These are phyloP conservation scores for Drosera capensis DNA, from an alignment of 148 eudicot species.

Conservation along the genomic window DNA sequence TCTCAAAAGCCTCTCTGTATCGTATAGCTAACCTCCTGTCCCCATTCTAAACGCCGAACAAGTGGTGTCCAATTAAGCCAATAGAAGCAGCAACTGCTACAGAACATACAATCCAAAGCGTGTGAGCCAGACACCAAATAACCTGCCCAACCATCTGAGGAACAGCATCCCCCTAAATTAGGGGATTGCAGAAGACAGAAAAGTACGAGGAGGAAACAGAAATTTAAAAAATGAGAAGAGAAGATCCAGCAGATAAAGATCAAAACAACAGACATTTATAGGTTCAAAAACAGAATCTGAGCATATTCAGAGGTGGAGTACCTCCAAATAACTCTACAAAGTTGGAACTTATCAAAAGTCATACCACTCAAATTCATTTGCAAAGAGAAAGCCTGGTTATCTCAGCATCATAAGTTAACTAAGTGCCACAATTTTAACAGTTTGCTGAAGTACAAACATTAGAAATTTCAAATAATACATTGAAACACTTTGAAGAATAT, in stretches of 20 bases:
- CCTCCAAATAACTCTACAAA: too few species aligned
- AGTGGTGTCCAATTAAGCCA: slow-evolving; percentile 83
- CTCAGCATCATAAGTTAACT: too few species aligned
- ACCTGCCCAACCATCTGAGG: slow-evolving; percentile 94
- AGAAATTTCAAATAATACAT: neutral
- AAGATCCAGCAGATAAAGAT: too few species aligned
- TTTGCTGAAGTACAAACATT: neutral
- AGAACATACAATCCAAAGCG: slow-evolving; percentile 85
- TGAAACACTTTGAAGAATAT: neutral
- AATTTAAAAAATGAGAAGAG: neutral
- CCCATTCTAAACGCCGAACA: slow-evolving; percentile 92
- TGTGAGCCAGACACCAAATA: slow-evolving; percentile 94
- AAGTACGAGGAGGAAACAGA: neutral
- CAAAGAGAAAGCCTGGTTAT: too few species aligned
- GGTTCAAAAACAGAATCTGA: too few species aligned
- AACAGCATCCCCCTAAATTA: neutral
- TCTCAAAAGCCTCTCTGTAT: slow-evolving; percentile 70
- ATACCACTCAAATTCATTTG: too few species aligned
- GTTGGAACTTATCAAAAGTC: too few species aligned
- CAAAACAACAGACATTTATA: too few species aligned
- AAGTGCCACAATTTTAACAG: neutral
- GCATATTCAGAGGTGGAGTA: too few species aligned
- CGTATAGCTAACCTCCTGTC: slow-evolving; percentile 66
- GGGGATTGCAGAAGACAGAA: neutral
- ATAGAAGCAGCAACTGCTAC: slow-evolving; percentile 83